phyloP scores from a whole-genome alignment of 495 filamentous ascomycete species.

The Polyplosphaeria fusca region DNA sequence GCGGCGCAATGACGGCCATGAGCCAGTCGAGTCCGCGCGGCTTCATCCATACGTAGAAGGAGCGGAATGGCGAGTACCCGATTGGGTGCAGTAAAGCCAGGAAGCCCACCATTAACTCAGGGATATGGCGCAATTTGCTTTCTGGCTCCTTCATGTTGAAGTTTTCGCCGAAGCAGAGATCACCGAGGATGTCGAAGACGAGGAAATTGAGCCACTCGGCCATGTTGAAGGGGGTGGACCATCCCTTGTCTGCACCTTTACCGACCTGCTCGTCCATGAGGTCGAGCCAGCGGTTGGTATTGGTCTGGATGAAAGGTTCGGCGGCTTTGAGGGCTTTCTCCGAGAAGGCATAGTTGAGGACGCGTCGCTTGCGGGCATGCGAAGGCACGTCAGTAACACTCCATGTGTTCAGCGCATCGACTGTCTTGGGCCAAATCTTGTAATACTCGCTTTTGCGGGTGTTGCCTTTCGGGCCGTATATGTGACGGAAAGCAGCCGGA shows the following conservation, averaged over 20 bases:
- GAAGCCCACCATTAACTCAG: constrained; percentile 29
- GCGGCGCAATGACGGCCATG: background rate
- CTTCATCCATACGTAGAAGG: background rate
- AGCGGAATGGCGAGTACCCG: background rate
- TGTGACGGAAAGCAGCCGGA: background rate
- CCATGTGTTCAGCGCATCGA: constrained; percentile 1
- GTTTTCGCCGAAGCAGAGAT: constrained; percentile 64
- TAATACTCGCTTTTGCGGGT: background rate
- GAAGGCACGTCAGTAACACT: constrained; percentile 16
- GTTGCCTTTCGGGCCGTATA: constrained; percentile 2
- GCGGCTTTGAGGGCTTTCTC: constrained; percentile 34
- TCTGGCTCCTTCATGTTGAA: constrained; percentile 45
- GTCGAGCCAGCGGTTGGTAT: constrained; percentile 41
- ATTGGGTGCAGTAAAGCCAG: constrained; percentile 12
- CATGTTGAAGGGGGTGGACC: constrained; percentile 44
- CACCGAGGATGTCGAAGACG: constrained; percentile 69
- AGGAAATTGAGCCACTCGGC: constrained; percentile 61
- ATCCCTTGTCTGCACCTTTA: background rate
- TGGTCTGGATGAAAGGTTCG: constrained; percentile 17
- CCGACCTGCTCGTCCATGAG: constrained; percentile 10
- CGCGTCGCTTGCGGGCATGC: constrained; percentile 37
- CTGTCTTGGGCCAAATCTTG: background rate
- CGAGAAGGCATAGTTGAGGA: constrained; percentile 35
- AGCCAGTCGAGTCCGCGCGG: constrained; percentile 1
- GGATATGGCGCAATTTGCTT: constrained; percentile 24